Conservation (phyloP, 2,329 filamentous ascomycete species). For the Chalaropsis thielavioides region DNA sequence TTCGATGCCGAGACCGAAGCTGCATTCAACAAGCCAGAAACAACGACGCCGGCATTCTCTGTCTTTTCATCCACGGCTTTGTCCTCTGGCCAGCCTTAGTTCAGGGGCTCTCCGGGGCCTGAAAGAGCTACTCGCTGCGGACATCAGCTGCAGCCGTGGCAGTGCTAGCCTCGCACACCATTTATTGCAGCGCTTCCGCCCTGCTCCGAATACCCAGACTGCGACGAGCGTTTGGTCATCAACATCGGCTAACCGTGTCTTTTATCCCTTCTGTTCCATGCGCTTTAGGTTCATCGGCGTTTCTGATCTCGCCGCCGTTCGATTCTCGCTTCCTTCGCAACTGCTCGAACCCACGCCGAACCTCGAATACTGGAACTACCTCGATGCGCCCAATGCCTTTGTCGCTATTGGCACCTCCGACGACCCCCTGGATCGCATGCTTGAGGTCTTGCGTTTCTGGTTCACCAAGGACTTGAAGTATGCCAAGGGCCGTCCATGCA, state of each 20-base stretch:
- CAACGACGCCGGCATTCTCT: neutral
- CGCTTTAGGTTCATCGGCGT: conserved; percentile 76
- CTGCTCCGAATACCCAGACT: neutral
- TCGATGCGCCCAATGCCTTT: conserved; percentile 89
- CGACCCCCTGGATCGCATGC: conserved; percentile 81
- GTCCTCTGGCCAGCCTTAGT: neutral
- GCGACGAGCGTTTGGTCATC: neutral
- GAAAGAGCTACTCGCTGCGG: too few relatives aligned
- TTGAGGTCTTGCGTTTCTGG: conserved; percentile 92
- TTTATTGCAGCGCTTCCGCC: neutral
- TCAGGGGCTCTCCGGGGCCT: neutral
- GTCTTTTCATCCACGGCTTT: neutral
- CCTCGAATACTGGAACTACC: conserved; percentile 97
- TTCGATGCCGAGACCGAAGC: neutral
- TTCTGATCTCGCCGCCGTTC: conserved; percentile 83
- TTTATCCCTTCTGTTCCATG: neutral
- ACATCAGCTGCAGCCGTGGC: too few relatives aligned
- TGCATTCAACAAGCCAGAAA: neutral
- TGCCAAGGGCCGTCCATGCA: conserved; percentile 95
- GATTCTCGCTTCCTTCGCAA: conserved; percentile 91
- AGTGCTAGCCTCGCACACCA: neutral
- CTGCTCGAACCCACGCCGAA: conserved; percentile 93
- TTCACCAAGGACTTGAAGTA: conserved; percentile 99
- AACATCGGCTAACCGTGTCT: neutral
- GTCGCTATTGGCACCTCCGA: conserved; percentile 72